Conservation (phyloP, 1,139 yeast genomes). For the Magnusiomyces paraingens region DNA sequence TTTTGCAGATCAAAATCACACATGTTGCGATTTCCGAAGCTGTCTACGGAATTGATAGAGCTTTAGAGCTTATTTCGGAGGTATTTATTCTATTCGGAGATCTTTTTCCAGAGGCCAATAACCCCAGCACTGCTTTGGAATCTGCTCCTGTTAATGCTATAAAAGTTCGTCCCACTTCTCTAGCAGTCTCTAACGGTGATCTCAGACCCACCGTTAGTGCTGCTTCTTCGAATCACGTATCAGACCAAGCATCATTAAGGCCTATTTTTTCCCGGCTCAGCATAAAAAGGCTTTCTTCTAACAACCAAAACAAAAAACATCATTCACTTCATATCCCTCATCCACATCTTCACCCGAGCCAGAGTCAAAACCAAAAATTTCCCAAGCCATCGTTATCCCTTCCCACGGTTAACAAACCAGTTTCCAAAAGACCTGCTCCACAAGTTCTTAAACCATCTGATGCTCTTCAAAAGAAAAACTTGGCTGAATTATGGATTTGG, state of each 20-base stretch:
- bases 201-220: too few species aligned
- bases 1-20: slow-evolving; percentile 66
- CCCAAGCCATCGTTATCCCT: too few species aligned
- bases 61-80: slow-evolving; percentile 60
- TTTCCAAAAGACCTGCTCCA: not conserved
- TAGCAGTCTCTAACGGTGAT: not conserved
- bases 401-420: too few species aligned
- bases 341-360: not conserved
- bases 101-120: slow-evolving; percentile 36
- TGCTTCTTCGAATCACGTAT: too few species aligned
- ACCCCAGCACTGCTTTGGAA: not conserved
- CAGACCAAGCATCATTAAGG: not conserved
- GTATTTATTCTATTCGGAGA: slow-evolving; percentile 55
- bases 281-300: not conserved
- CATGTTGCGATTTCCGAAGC: slow-evolving; percentile 67
- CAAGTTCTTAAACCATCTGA: slow-evolving; percentile 17
- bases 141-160: not conserved
- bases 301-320: not conserved
- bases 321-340: not conserved
- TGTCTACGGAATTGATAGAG: slow-evolving; percentile 51
- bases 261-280: slow-evolving; percentile 1
- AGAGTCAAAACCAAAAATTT: too few species aligned
- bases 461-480: slow-evolving; percentile 14
- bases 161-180: not conserved
- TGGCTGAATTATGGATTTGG: slow-evolving; percentile 72